Conservation (phyloP, 176 grass and related monocot genomes). For the Ensete ventricosum region DNA sequence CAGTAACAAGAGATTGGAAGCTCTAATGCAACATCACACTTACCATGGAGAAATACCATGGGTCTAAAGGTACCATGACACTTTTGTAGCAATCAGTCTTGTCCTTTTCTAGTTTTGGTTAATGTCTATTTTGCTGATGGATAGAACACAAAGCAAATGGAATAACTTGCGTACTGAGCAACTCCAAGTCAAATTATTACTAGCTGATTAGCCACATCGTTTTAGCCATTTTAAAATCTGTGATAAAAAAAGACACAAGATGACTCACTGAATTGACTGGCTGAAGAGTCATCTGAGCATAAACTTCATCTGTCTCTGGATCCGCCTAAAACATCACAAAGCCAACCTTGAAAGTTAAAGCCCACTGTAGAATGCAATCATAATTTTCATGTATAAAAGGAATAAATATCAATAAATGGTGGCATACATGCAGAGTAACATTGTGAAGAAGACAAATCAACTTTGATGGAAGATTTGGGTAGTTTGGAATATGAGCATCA, state of each 20-base stretch:
- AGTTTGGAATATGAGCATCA: slow-evolving; percentile 82
- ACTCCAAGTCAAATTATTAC: no score
- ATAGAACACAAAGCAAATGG: background rate
- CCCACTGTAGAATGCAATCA: slow-evolving; percentile 1
- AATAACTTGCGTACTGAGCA: background rate
- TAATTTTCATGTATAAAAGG: background rate
- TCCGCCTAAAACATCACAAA: slow-evolving; percentile 55
- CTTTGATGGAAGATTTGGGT: slow-evolving; percentile 87
- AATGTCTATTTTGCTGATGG: background rate
- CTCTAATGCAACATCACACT: background rate
- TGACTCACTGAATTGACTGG: slow-evolving; percentile 84
- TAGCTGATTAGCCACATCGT: background rate
- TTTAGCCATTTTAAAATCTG: background rate
- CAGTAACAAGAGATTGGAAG: background rate
- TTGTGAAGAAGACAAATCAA: slow-evolving; percentile 96
- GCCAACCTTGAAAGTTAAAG: slow-evolving; percentile 1
- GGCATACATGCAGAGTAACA: slow-evolving; percentile 86
- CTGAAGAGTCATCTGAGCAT: slow-evolving; percentile 99
- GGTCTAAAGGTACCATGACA: no score
- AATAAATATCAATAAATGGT: background rate
- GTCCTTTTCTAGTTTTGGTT: background rate
- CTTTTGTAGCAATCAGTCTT: no score
- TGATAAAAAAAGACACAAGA: slow-evolving; percentile 12
- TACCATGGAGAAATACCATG: background rate
- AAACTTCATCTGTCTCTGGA: slow-evolving; percentile 92